Percentiles rank a stretch among this genome's conserved stretches.
Evolutionary conservation across 257 asterid species (phyloP).

Genomic region (Nicotiana attenuata): DNA sequence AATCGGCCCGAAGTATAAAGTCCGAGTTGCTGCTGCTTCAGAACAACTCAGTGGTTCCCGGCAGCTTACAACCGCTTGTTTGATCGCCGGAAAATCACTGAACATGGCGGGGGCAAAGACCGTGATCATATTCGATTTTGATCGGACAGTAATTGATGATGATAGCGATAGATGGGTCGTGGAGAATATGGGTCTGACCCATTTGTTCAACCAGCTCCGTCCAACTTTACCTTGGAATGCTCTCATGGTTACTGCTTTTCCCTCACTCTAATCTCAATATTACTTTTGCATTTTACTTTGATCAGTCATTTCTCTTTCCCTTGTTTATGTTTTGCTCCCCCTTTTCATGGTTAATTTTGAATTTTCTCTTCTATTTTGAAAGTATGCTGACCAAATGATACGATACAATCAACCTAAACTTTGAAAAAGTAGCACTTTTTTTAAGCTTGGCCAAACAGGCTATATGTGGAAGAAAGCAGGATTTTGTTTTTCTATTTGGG

Average conservation of each 20-base stretch:
- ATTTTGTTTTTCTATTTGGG: background rate
- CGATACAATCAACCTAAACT: background rate
- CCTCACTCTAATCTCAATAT: background rate
- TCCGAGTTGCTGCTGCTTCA: background rate
- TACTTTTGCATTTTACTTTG: background rate
- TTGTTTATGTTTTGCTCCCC: background rate
- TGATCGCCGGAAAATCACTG: background rate
- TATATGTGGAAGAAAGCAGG: too few relatives aligned
- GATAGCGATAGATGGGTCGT: conserved; percentile 82
- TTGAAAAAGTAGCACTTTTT: too few relatives aligned
- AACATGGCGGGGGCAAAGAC: conserved; percentile 9
- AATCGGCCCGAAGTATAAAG: background rate
- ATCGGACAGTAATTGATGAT: conserved; percentile 67
- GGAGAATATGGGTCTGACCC: conserved; percentile 51
- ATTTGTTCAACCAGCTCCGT: conserved; percentile 55
- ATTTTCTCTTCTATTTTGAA: background rate
- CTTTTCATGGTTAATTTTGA: background rate
- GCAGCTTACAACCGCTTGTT: background rate
- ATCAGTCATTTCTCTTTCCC: background rate
- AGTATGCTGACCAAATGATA: too few relatives aligned
- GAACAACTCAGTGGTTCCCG: background rate
- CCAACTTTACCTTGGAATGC: conserved; percentile 68
- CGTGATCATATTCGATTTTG: conserved; percentile 63
- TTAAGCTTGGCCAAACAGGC: too few relatives aligned
- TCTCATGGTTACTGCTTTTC: conserved; percentile 56